Conservation (phyloP, 2,329 filamentous ascomycete species). For the Colletotrichum navitas region DNA sequence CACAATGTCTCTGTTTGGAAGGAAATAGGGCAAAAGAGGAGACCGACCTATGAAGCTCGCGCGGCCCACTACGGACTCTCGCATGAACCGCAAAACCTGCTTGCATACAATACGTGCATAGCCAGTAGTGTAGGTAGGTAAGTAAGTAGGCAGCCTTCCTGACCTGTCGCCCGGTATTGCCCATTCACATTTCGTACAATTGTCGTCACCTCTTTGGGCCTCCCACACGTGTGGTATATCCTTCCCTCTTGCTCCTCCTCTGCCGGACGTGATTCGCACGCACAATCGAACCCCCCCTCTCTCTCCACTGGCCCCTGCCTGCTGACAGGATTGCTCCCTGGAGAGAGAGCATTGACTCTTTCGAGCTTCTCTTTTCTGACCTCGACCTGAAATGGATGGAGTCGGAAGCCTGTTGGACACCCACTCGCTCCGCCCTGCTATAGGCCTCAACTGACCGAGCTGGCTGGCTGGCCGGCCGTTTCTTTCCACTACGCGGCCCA, state of each 20-base stretch:
- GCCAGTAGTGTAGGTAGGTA: neutral
- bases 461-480: constrained; percentile 4
- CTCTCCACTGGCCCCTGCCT: constrained; percentile 21
- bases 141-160: constrained; percentile 29
- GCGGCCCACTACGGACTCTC: constrained; percentile 34
- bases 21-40: constrained; percentile 14
- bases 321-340: constrained; percentile 38
- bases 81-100: constrained; percentile 42
- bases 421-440: neutral
- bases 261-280: constrained; percentile 38
- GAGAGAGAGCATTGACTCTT: constrained; percentile 13
- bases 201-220: constrained; percentile 28
- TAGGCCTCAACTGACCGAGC: neutral
- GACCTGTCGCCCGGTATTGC: constrained; percentile 26
- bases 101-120: constrained; percentile 37
- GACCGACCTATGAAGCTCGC: constrained; percentile 11
- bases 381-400: constrained; percentile 26
- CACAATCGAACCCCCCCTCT: constrained; percentile 1
- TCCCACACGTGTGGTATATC: neutral
- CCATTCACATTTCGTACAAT: constrained; percentile 40
- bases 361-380: constrained; percentile 3
- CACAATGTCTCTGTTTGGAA: constrained; percentile 2
- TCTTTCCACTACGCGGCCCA: constrained; percentile 33
- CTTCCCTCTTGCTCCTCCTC: constrained; percentile 15
- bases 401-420: constrained; percentile 25